A percentile compares a stretch with the other conserved stretches of the same genome.
Evolutionary conservation across 805 yeast genomes (phyloP).

Genomic region (Pachysolen tannophilus): DNA sequence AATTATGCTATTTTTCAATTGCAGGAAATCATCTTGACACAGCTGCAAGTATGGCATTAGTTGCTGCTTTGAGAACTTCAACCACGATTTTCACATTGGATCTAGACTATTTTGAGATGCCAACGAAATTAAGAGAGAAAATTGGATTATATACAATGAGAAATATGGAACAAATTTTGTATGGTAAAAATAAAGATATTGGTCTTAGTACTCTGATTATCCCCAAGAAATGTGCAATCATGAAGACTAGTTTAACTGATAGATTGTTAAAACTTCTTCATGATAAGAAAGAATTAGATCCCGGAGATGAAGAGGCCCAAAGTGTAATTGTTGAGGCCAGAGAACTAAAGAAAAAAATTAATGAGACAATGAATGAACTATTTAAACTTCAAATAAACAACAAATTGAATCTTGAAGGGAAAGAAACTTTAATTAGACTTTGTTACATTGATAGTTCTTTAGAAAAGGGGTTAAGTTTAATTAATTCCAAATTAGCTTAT

Average conservation of each 20-base stretch:
- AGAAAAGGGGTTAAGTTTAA: conserved; percentile 40
- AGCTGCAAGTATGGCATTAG: conserved; percentile 54
- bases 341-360: conserved; percentile 32
- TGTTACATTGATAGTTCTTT: conserved; percentile 65
- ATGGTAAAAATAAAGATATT: conserved; percentile 22
- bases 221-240: too few relatives aligned
- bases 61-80: conserved; percentile 62
- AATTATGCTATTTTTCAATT: conserved; percentile 61
- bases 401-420: conserved; percentile 57
- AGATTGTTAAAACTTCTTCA: conserved; percentile 15
- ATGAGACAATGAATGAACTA: conserved; percentile 45
- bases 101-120: conserved; percentile 53
- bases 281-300: conserved; percentile 4
- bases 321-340: conserved; percentile 31
- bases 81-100: conserved; percentile 60
- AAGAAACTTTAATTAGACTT: conserved; percentile 65
- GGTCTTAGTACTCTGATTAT: conserved; percentile 4
- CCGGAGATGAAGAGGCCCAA: conserved; percentile 13
- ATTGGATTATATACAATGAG: conserved; percentile 76
- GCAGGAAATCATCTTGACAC: conserved; percentile 55
- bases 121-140: conserved; percentile 56
- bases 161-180: conserved; percentile 61
- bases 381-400: conserved; percentile 47
- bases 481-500: conserved; percentile 12
- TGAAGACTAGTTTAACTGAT: conserved; percentile 14